Evolutionary conservation across 352 stramenopile genomes (phyloP).

Genomic region (Globisporangium recalcitrans): DNA sequence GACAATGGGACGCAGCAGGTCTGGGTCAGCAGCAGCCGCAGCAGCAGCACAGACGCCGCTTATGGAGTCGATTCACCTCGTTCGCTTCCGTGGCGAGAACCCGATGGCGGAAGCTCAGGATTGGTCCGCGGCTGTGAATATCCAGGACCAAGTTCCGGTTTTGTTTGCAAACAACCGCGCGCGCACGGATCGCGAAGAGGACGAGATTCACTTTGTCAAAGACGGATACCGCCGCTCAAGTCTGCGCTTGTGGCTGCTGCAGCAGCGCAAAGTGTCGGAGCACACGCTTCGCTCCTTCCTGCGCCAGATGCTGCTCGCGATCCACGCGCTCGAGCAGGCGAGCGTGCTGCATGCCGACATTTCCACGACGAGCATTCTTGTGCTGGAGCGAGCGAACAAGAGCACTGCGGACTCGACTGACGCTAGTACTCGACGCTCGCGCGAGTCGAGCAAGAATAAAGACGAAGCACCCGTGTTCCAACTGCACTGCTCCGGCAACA

Average conservation of each 20-base stretch:
- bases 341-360: conserved; percentile 46
- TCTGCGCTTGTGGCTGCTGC: conserved; percentile 37
- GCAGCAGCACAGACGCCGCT: not conserved
- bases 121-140: not conserved
- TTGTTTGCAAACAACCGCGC: conserved; percentile 4
- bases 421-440: not conserved
- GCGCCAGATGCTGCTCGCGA: conserved; percentile 53
- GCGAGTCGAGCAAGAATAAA: not conserved
- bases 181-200: conserved; percentile 8
- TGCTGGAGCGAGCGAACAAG: conserved; percentile 17
- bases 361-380: conserved; percentile 49
- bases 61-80: conserved; percentile 11
- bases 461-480: conserved; percentile 13
- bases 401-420: not conserved
- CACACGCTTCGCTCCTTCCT: conserved; percentile 45
- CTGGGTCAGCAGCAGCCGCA: too few species aligned
- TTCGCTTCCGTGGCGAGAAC: not conserved
- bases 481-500: conserved; percentile 15
- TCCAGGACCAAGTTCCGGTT: conserved; percentile 6
- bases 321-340: conserved; percentile 45
- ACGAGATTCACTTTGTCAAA: conserved; percentile 15
- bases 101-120: not conserved
- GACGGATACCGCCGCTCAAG: conserved; percentile 30
- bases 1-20: not conserved
- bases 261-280: conserved; percentile 24